Percentiles rank a stretch among this genome's conserved stretches.
Evolutionary conservation across 257 asterid genomes (phyloP).

Genomic region (Mitragyna speciosa): DNA sequence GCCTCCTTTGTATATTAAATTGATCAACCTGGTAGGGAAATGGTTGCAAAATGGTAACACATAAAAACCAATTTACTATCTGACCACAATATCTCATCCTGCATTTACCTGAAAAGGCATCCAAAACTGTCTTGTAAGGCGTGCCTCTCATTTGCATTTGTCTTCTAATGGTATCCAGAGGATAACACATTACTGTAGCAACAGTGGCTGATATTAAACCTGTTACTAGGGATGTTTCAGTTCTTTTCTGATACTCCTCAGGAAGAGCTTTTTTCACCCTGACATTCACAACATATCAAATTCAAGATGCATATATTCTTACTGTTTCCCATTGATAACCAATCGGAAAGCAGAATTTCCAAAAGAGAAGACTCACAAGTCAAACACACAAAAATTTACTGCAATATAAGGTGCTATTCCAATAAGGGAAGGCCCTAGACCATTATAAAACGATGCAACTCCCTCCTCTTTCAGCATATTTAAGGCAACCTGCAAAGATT

Average conservation of each 20-base stretch:
- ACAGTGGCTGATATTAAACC: conserved; percentile 86
- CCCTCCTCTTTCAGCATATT: conserved; percentile 95
- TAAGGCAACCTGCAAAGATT: conserved; percentile 68
- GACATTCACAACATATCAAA: conserved; percentile 27
- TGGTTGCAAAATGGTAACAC: not conserved
- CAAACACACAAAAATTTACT: conserved; percentile 92
- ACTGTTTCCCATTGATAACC: conserved; percentile 5
- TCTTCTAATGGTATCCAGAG: conserved; percentile 88
- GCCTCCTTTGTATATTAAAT: not conserved
- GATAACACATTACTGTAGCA: conserved; percentile 89
- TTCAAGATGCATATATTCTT: conserved; percentile 1
- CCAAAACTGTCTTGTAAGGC: conserved; percentile 70
- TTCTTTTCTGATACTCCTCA: conserved; percentile 76
- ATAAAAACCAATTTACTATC: not conserved
- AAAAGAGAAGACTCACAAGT: conserved; percentile 76
- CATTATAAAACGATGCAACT: conserved; percentile 72
- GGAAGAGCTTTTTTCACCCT: conserved; percentile 95
- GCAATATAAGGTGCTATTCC: conserved; percentile 97
- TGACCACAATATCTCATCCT: not conserved
- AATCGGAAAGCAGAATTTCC: conserved; percentile 18
- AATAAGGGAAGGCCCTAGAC: conserved; percentile 94
- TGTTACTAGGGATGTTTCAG: conserved; percentile 69
- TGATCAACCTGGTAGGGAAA: not conserved
- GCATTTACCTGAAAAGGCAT: conserved; percentile 76
- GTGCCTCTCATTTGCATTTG: conserved; percentile 99